These are phyloP conservation scores for Rickenella mellea DNA, from an alignment of 768 basidiomycete genomes.

Conservation along the genomic window DNA sequence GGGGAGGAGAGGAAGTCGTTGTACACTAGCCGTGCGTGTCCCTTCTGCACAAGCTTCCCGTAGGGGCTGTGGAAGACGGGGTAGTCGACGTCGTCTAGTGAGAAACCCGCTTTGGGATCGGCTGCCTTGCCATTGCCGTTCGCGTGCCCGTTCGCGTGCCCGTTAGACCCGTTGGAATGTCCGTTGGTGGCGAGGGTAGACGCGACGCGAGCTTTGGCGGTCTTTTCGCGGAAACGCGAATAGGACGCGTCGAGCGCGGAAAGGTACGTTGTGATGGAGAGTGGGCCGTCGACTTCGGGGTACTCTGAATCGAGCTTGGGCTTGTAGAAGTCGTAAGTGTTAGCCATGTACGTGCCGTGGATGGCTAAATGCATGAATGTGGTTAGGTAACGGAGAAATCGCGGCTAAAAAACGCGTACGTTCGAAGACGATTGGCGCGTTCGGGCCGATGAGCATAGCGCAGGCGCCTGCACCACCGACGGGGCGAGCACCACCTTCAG, in stretches of 20 bases:
- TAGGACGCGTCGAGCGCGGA: slow-evolving; percentile 90
- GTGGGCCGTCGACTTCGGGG: slow-evolving; percentile 94
- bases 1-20: slow-evolving; percentile 89
- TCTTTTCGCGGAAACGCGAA: slow-evolving; percentile 73
- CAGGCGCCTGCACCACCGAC: slow-evolving; percentile 95
- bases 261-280: slow-evolving; percentile 92
- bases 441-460: slow-evolving; percentile 91
- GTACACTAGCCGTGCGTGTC: slow-evolving; percentile 82
- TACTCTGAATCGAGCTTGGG: slow-evolving; percentile 91
- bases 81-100: slow-evolving; percentile 81
- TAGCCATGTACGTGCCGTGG: slow-evolving; percentile 95
- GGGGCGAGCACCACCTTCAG: slow-evolving; percentile 89
- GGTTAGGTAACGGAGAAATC: slow-evolving; percentile 5
- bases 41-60: slow-evolving; percentile 98
- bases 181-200: slow-evolving; percentile 13
- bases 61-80: slow-evolving; percentile 96
- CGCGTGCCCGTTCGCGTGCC: slow-evolving; percentile 23
- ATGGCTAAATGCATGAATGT: slow-evolving; percentile 47
- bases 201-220: slow-evolving; percentile 54
- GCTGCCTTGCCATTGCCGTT: slow-evolving; percentile 23
- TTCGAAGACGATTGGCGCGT: slow-evolving; percentile 91
- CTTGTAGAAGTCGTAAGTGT: slow-evolving; percentile 99
- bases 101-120: slow-evolving; percentile 41
- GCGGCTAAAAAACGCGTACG: slow-evolving; percentile 45
- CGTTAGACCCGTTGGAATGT: slow-evolving; percentile 21